phyloP scores from a whole-genome alignment of 805 yeast genomes.

The Starmerella stigmatis region DNA sequence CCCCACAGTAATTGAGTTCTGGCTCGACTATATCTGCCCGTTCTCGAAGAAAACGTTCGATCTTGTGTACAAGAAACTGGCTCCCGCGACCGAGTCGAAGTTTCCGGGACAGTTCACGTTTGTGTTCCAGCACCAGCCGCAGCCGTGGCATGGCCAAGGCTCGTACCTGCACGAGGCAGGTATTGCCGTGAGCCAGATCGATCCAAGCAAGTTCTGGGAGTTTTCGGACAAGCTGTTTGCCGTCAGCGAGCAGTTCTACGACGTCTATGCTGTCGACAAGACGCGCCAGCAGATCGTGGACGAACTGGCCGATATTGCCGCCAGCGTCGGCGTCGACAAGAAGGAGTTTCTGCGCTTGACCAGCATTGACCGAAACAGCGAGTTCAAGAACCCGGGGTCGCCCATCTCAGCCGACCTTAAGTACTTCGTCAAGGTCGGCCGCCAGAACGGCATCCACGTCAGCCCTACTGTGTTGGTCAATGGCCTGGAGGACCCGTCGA shows the following conservation, averaged over 20 bases:
- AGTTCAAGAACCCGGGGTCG: constrained; percentile 47
- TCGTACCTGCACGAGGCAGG: constrained; percentile 59
- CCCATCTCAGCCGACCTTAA: constrained; percentile 52
- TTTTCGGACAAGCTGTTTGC: constrained; percentile 48
- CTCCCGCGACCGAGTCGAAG: constrained; percentile 41
- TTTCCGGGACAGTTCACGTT: constrained; percentile 46
- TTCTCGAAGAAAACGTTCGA: constrained; percentile 55
- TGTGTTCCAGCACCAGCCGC: constrained; percentile 62
- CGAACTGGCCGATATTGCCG: constrained; percentile 43
- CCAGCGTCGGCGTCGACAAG: constrained; percentile 34
- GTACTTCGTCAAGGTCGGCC: constrained; percentile 58
- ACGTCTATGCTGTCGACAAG: constrained; percentile 45
- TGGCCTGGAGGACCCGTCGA: constrained; percentile 48
- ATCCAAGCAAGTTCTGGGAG: constrained; percentile 47
- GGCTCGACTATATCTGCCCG: constrained; percentile 45
- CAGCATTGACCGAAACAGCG: constrained; percentile 28
- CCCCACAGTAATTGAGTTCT: constrained; percentile 23
- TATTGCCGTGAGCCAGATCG: constrained; percentile 50
- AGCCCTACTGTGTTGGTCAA: constrained; percentile 69
- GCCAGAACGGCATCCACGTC: constrained; percentile 74
- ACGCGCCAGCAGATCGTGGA: constrained; percentile 48
- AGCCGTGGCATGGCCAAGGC: constrained; percentile 84
- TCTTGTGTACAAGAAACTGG: constrained; percentile 40
- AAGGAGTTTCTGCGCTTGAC: constrained; percentile 32
- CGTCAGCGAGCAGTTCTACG: constrained; percentile 47